A percentile compares a stretch with the other conserved stretches of the same genome.
phyloP scores from a whole-genome alignment of 345 rosid genomes.

The Noccaea caerulescens region DNA sequence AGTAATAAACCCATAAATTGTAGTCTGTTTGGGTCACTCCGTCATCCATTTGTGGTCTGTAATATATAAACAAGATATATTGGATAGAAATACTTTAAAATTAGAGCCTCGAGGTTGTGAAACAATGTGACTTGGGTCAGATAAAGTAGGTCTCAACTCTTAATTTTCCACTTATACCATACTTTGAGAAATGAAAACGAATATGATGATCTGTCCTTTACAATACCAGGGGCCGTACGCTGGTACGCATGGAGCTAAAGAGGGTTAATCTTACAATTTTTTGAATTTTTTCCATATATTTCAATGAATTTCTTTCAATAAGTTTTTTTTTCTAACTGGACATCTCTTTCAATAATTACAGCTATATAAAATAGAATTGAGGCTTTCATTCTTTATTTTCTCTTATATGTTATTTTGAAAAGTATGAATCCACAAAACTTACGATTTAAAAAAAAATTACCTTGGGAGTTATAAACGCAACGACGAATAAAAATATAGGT shows the following conservation, averaged over 20 bases:
- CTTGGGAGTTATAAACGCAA: background rate
- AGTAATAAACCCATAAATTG: slow-evolving; percentile 23
- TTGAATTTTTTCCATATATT: background rate
- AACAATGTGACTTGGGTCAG: slow-evolving; percentile 17
- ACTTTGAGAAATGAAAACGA: slow-evolving; percentile 6
- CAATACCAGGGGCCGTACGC: slow-evolving; percentile 27
- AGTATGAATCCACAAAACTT: background rate
- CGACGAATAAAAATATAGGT: background rate
- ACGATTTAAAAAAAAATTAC: background rate
- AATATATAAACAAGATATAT: background rate
- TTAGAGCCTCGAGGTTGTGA: slow-evolving; percentile 14
- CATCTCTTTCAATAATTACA: background rate
- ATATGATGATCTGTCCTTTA: slow-evolving; percentile 23
- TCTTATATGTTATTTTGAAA: background rate
- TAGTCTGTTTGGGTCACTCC: slow-evolving; percentile 15
- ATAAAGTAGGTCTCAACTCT: background rate
- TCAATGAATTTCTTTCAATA: background rate
- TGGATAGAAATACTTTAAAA: background rate
- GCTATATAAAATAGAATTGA: background rate
- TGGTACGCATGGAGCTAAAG: slow-evolving; percentile 7
- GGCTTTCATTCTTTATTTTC: background rate
- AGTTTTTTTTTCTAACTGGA: too few relatives aligned
- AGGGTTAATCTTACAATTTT: background rate
- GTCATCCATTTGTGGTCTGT: slow-evolving; percentile 23
- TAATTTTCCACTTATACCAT: background rate